phyloP scores from a whole-genome alignment of 108 stramenopile species.

The Fragilariopsis cylindrus region DNA sequence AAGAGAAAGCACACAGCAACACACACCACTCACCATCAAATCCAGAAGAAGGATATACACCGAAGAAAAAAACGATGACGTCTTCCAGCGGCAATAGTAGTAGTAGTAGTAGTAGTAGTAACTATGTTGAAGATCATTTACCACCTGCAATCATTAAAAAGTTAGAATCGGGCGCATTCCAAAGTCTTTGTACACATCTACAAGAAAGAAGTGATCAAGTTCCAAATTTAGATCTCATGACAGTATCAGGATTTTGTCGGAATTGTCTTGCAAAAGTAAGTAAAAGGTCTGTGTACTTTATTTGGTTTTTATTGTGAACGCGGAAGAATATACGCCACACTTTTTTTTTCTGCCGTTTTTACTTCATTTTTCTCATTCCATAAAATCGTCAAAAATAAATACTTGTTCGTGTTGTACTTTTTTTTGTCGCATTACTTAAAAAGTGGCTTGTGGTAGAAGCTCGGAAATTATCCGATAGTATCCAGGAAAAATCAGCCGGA shows the following conservation, averaged over 20 bases:
- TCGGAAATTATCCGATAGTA: constrained; percentile 53
- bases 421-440: not conserved
- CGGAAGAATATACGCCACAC: not conserved
- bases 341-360: not conserved
- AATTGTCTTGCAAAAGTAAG: constrained; percentile 90
- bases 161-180: constrained; percentile 83
- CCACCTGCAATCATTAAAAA: constrained; percentile 39
- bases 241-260: constrained; percentile 88
- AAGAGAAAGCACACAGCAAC: too few relatives aligned
- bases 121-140: constrained; percentile 29
- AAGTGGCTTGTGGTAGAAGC: constrained; percentile 87
- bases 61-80: not conserved
- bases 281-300: not conserved
- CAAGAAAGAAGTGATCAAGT: constrained; percentile 76
- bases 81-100: not conserved
- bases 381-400: not conserved
- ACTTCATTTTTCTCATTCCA: not conserved
- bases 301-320: not conserved
- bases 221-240: constrained; percentile 92
- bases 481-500: not conserved
- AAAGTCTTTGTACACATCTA: constrained; percentile 66
- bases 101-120: not conserved
- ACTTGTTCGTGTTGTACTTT: not conserved
- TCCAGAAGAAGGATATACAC: too few relatives aligned
- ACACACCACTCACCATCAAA: too few relatives aligned